A percentile compares a stretch with the other conserved stretches of the same genome.
phyloP scores from a whole-genome alignment of 2,329 filamentous ascomycete genomes.

The Beauveria sp. region DNA sequence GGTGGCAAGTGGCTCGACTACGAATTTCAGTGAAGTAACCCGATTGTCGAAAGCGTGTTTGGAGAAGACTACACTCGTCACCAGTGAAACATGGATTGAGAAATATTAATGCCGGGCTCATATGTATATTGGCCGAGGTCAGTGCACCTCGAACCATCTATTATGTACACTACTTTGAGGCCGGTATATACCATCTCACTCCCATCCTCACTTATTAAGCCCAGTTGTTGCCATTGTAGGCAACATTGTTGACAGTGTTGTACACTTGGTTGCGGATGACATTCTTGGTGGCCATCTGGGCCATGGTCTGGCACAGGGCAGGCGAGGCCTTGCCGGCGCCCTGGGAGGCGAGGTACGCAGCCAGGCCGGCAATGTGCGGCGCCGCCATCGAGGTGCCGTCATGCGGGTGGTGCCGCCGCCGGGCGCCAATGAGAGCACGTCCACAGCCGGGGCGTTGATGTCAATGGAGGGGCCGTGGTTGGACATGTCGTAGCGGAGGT shows the following conservation, averaged over 20 bases:
- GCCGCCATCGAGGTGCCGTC: constrained; percentile 30
- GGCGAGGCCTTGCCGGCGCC: constrained; percentile 19
- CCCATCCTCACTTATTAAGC: background rate
- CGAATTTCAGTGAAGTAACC: constrained; percentile 25
- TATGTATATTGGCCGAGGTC: no score
- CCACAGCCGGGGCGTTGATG: constrained; percentile 38
- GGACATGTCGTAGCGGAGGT: constrained; percentile 32
- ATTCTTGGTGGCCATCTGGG: constrained; percentile 27
- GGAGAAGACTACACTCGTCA: background rate
- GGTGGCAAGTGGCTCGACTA: constrained; percentile 32
- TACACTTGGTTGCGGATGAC: constrained; percentile 23
- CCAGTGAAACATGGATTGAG: background rate
- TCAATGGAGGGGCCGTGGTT: constrained; percentile 39
- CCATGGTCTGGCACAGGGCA: constrained; percentile 22
- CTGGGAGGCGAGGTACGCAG: constrained; percentile 23
- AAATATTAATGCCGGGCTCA: no score
- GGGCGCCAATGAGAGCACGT: constrained; percentile 36
- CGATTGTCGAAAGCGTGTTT: background rate
- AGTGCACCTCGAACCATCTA: background rate
- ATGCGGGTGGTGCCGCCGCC: constrained; percentile 35
- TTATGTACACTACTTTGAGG: background rate
- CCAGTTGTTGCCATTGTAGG: constrained; percentile 33
- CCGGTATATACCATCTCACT: background rate
- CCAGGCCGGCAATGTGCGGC: constrained; percentile 16
- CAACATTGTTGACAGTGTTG: constrained; percentile 33